A percentile compares a stretch with the other conserved stretches of the same genome.
Evolutionary conservation across 495 filamentous ascomycete species (phyloP).

Genomic region (Aspergillus affinis): DNA sequence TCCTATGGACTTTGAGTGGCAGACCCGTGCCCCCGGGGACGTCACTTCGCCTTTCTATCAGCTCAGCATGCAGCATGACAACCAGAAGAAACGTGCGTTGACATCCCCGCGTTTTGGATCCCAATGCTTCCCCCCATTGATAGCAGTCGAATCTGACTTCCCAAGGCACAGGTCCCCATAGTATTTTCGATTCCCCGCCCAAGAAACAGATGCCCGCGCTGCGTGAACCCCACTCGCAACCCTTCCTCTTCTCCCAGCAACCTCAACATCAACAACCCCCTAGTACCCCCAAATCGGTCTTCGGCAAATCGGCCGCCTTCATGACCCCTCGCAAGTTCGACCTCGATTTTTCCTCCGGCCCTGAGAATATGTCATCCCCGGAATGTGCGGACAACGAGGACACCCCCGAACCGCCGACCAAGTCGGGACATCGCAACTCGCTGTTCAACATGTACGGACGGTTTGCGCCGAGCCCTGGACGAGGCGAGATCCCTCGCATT

Average conservation of each 20-base stretch:
- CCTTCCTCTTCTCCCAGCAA: slow-evolving; percentile 41
- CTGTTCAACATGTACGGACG: slow-evolving; percentile 44
- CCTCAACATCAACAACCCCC: slow-evolving; percentile 28
- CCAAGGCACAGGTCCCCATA: slow-evolving; percentile 44
- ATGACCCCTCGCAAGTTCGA: slow-evolving; percentile 77
- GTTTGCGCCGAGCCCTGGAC: slow-evolving; percentile 52
- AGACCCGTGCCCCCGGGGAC: slow-evolving; percentile 56
- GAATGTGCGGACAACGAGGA: slow-evolving; percentile 68
- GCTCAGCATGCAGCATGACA: slow-evolving; percentile 44
- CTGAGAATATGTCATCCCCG: slow-evolving; percentile 77
- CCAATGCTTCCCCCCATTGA: slow-evolving; percentile 2
- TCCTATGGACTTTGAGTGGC: slow-evolving; percentile 72
- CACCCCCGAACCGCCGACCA: slow-evolving; percentile 59
- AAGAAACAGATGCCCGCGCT: slow-evolving; percentile 48
- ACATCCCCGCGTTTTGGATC: neutral
- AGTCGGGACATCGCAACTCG: slow-evolving; percentile 47
- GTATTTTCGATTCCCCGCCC: slow-evolving; percentile 50
- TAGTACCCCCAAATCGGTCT: slow-evolving; percentile 40
- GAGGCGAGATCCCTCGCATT: slow-evolving; percentile 55
- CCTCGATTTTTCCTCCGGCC: slow-evolving; percentile 70
- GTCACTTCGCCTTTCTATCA: slow-evolving; percentile 59
- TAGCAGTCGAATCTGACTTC: slow-evolving; percentile 9
- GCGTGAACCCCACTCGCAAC: slow-evolving; percentile 49
- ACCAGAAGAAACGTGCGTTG: slow-evolving; percentile 52
- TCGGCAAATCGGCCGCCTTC: slow-evolving; percentile 65